A percentile compares a stretch with the other conserved stretches of the same genome.
Conservation (phyloP, 306 rosid genomes). For the Quercus agrifolia region DNA sequence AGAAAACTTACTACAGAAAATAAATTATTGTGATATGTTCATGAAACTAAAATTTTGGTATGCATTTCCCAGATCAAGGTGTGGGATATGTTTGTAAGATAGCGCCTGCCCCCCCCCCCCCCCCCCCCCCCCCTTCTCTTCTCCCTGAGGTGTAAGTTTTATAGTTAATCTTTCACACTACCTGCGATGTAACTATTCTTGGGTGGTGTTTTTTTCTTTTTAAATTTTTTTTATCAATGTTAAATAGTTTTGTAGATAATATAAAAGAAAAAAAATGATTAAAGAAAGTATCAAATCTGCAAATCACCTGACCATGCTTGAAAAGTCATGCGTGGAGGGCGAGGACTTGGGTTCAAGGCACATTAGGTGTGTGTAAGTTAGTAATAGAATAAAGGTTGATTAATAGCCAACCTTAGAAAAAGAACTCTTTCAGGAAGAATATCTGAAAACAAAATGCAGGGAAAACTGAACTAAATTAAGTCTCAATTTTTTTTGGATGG, state of each 20-base stretch:
- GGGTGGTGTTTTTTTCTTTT: background rate
- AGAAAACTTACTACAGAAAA: background rate
- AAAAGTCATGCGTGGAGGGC: background rate
- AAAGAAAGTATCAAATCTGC: background rate
- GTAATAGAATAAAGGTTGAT: too few species aligned
- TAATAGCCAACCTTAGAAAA: background rate
- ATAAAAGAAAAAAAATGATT: background rate
- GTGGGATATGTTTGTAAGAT: background rate
- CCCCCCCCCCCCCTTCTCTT: rapidly evolving
- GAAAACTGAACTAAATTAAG: background rate
- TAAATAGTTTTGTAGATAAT: background rate
- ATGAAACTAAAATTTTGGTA: background rate
- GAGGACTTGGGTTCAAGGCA: too few species aligned
- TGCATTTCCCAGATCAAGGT: background rate
- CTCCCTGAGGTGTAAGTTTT: background rate
- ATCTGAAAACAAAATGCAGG: background rate
- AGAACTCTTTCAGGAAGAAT: background rate
- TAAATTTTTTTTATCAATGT: background rate
- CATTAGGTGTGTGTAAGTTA: too few species aligned
- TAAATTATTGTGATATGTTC: too few species aligned
- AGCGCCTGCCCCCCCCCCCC: background rate
- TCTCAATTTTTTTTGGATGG: background rate
- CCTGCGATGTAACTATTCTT: background rate
- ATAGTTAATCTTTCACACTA: background rate
- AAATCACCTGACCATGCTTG: background rate